Percentiles rank a stretch among this genome's conserved stretches.
Conservation (phyloP, 371 early-diverging fungal species). For the Catenaria anguillulae region DNA sequence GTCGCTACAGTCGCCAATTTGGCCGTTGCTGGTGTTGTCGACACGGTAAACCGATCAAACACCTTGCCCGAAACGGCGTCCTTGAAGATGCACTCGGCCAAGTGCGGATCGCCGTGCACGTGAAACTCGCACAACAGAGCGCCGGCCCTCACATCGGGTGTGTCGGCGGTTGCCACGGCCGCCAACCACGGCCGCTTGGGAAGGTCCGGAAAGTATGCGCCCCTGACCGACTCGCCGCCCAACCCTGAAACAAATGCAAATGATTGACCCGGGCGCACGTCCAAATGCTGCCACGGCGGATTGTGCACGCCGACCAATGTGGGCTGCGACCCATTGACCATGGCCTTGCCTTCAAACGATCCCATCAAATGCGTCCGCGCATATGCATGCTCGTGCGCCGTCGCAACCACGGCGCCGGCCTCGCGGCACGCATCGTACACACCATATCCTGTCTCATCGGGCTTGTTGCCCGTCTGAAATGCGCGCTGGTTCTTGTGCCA, state of each 20-base stretch:
- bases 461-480: slow-evolving; percentile 24
- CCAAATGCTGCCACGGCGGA: not conserved
- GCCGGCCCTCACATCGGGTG: slow-evolving; percentile 19
- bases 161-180: slow-evolving; percentile 14
- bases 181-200: slow-evolving; percentile 25
- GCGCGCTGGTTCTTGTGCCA: slow-evolving; percentile 27
- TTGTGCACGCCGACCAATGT: not conserved
- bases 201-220: slow-evolving; percentile 11
- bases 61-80: slow-evolving; percentile 12
- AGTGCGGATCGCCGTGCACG: slow-evolving; percentile 8
- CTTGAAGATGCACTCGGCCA: slow-evolving; percentile 18
- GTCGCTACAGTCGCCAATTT: too few relatives aligned
- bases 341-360: slow-evolving; percentile 13
- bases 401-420: slow-evolving; percentile 24
- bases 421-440: slow-evolving; percentile 21
- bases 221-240: slow-evolving; percentile 22
- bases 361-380: slow-evolving; percentile 21
- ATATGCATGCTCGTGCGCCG: slow-evolving; percentile 16
- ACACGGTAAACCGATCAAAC: slow-evolving; percentile 17
- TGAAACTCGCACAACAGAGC: slow-evolving; percentile 24
- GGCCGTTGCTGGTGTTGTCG: too few relatives aligned
- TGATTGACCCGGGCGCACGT: slow-evolving; percentile 15
- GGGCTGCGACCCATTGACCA: slow-evolving; percentile 6
- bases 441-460: slow-evolving; percentile 24
- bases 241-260: slow-evolving; percentile 22